A percentile compares a stretch with the other conserved stretches of the same genome.
phyloP scores from a whole-genome alignment of 441 rosid genomes.

The Erysimum pusillum region DNA sequence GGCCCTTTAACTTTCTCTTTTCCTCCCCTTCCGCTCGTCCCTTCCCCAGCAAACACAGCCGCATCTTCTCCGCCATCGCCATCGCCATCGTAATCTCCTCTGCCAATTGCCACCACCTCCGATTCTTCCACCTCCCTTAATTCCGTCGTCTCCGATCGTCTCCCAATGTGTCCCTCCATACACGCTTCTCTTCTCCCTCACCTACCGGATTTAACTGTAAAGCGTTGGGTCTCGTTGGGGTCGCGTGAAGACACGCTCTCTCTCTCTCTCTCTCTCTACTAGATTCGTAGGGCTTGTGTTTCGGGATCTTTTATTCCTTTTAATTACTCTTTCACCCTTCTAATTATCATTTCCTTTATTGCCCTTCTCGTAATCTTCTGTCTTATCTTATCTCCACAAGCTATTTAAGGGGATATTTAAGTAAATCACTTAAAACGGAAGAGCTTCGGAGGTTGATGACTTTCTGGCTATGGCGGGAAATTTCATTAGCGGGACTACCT shows the following conservation, averaged over 20 bases:
- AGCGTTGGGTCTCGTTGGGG: slow-evolving; percentile 33
- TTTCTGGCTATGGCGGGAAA: slow-evolving; percentile 47
- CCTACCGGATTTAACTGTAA: slow-evolving; percentile 53
- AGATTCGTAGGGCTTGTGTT: slow-evolving; percentile 44
- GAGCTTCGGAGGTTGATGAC: slow-evolving; percentile 41
- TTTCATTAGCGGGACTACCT: slow-evolving; percentile 5
- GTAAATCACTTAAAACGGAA: slow-evolving; percentile 41
- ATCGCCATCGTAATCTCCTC: slow-evolving; percentile 32
- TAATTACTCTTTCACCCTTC: slow-evolving; percentile 40
- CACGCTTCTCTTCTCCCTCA: slow-evolving; percentile 22
- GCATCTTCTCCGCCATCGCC: slow-evolving; percentile 43
- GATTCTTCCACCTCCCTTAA: slow-evolving; percentile 38
- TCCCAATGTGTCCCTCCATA: slow-evolving; percentile 33
- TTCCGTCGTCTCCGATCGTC: slow-evolving; percentile 47
- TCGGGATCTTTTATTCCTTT: slow-evolving; percentile 25
- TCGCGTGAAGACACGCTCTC: slow-evolving; percentile 44
- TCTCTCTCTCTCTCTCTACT: not conserved
- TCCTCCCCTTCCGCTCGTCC: slow-evolving; percentile 45
- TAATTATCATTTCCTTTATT: not conserved
- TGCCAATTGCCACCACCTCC: slow-evolving; percentile 32
- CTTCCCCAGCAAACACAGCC: slow-evolving; percentile 35
- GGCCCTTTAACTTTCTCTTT: slow-evolving; percentile 73
- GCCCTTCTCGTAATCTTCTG: not conserved
- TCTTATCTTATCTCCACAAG: not conserved
- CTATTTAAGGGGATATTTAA: not conserved